Evolutionary conservation across 202 grass and related monocot species (phyloP).

Genomic region (Schoenoplectus tabernaemontani): DNA sequence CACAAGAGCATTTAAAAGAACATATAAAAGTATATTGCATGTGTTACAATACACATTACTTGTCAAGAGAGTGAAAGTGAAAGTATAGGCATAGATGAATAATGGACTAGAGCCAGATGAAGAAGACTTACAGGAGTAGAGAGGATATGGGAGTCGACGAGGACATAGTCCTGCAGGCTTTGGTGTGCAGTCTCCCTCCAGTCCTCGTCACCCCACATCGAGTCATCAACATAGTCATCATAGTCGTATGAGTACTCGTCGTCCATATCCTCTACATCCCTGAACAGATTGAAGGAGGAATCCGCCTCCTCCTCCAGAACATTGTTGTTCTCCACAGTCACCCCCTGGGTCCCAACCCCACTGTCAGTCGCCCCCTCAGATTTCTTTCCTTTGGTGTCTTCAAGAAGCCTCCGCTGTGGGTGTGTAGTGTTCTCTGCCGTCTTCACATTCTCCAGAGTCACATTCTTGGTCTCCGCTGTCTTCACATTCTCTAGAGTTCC

Average conservation of each 20-base stretch:
- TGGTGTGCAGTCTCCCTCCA: slow-evolving; percentile 75
- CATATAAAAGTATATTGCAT: slow-evolving; percentile 12
- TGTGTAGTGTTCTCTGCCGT: slow-evolving; percentile 33
- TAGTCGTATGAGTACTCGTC: slow-evolving; percentile 97
- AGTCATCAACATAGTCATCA: slow-evolving; percentile 76
- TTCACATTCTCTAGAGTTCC: not conserved
- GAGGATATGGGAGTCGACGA: slow-evolving; percentile 84
- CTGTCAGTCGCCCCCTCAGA: slow-evolving; percentile 2
- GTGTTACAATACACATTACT: not conserved
- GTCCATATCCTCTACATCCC: slow-evolving; percentile 65
- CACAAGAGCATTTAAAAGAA: slow-evolving; percentile 25
- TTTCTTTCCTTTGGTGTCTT: slow-evolving; percentile 44
- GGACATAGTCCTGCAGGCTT: slow-evolving; percentile 72
- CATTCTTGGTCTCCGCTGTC: not conserved
- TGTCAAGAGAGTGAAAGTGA: not conserved
- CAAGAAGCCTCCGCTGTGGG: slow-evolving; percentile 66
- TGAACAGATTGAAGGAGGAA: slow-evolving; percentile 81
- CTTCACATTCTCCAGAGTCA: not conserved
- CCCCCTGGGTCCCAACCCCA: not conserved
- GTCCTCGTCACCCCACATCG: slow-evolving; percentile 92
- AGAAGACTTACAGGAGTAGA: slow-evolving; percentile 63
- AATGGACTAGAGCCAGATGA: slow-evolving; percentile 19
- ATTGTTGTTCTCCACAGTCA: slow-evolving; percentile 58
- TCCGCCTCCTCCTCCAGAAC: slow-evolving; percentile 69
- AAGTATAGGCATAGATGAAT: not conserved